A percentile compares a stretch with the other conserved stretches of the same genome.
Conservation (phyloP, 108 stramenopile genomes). For the Craspedostauros australis region DNA sequence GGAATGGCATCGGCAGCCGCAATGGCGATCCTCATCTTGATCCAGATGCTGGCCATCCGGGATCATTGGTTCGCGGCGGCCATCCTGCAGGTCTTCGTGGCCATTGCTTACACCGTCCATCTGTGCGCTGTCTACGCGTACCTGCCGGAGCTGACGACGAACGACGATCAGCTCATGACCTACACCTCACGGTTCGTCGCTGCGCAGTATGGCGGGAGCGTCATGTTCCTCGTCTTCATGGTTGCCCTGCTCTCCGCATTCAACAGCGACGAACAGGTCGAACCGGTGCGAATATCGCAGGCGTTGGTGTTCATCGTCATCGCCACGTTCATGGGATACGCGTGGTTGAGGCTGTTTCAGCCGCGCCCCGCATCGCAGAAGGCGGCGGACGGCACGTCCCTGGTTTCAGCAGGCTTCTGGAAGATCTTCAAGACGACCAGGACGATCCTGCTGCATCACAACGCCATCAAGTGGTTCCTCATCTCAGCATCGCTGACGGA, state of each 20-base stretch:
- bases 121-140: constrained; percentile 49
- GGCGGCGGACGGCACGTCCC: constrained; percentile 10
- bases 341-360: constrained; percentile 37
- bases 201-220: constrained; percentile 23
- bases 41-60: constrained; percentile 45
- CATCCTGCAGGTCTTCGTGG: constrained; percentile 42
- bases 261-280: constrained; percentile 10
- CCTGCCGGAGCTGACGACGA: constrained; percentile 52
- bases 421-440: constrained; percentile 22
- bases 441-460: constrained; percentile 11
- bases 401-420: constrained; percentile 31
- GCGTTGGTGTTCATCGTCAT: constrained; percentile 25
- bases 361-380: constrained; percentile 32
- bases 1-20: constrained; percentile 36
- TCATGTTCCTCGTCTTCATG: constrained; percentile 13
- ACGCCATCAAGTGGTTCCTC: constrained; percentile 34
- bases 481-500: constrained; percentile 29
- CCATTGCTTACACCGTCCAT: constrained; percentile 48
- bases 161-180: constrained; percentile 33
- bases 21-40: constrained; percentile 24
- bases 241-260: constrained; percentile 14
- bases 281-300: constrained; percentile 33
- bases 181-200: constrained; percentile 29
- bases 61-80: constrained; percentile 51
- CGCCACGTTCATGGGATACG: constrained; percentile 23